Percentiles rank a stretch among this genome's conserved stretches.
Evolutionary conservation across 2,329 filamentous ascomycete genomes (phyloP).

Genomic region (Aureobasidium sp.): DNA sequence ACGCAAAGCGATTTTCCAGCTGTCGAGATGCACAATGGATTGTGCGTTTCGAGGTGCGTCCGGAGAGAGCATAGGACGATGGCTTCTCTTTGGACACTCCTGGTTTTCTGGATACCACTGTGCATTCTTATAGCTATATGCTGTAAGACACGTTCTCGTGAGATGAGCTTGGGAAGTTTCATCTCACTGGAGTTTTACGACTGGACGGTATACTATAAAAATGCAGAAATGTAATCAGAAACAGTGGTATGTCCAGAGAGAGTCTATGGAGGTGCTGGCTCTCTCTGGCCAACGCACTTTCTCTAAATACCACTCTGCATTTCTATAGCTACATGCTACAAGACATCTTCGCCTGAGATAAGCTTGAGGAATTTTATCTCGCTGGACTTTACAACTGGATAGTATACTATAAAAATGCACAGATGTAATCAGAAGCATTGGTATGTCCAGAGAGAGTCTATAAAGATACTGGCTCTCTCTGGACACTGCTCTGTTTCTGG

Average conservation of each 20-base stretch:
- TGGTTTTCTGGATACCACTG: background rate
- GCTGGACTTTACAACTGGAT: no score
- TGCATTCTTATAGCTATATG: background rate
- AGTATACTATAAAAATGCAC: background rate
- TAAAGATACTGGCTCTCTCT: background rate
- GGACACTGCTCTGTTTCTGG: background rate
- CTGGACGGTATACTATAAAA: background rate
- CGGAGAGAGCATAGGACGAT: background rate
- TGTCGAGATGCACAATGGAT: background rate
- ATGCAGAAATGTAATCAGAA: background rate
- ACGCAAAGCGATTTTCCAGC: background rate
- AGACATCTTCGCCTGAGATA: background rate
- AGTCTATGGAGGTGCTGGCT: background rate
- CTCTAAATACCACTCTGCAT: background rate
- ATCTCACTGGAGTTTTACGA: no score
- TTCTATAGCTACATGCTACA: background rate
- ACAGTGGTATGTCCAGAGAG: background rate
- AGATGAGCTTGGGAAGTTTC: background rate
- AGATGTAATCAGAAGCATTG: background rate
- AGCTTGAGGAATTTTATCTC: no score
- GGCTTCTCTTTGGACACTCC: background rate
- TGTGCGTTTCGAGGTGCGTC: background rate
- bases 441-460: background rate
- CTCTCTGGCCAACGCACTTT: background rate
- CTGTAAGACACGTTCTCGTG: no score